Conservation (phyloP, 257 asterid species). For the Solanum paucissectum region DNA sequence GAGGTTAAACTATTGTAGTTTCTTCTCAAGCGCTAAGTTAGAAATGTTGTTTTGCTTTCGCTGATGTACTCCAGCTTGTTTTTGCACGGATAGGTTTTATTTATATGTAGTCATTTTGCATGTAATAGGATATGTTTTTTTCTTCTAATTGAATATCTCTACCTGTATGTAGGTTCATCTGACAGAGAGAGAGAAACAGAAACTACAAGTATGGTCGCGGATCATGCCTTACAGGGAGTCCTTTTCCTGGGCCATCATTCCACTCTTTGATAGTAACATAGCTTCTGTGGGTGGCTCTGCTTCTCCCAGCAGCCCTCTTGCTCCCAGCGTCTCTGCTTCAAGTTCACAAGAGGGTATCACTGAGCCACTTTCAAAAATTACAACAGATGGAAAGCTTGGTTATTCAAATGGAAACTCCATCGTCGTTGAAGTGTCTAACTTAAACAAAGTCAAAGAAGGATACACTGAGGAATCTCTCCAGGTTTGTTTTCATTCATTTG, state of each 20-base stretch:
- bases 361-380: slow-evolving; percentile 71
- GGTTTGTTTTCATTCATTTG: slow-evolving; percentile 26
- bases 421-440: slow-evolving; percentile 93
- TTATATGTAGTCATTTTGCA: neutral
- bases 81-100: neutral
- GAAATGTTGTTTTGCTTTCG: neutral
- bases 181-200: slow-evolving; percentile 96
- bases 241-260: slow-evolving; percentile 95
- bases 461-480: slow-evolving; percentile 94
- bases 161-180: slow-evolving; percentile 55
- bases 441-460: slow-evolving; percentile 97
- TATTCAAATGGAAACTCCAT: slow-evolving; percentile 82
- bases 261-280: slow-evolving; percentile 84
- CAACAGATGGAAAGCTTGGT: slow-evolving; percentile 82
- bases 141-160: neutral
- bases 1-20: neutral
- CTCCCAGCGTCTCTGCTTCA: slow-evolving; percentile 62
- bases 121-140: neutral
- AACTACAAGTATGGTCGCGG: slow-evolving; percentile 96
- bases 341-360: slow-evolving; percentile 64
- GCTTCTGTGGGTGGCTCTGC: slow-evolving; percentile 78
- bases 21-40: neutral
- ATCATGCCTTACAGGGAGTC: slow-evolving; percentile 94
- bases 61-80: neutral
- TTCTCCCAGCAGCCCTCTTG: slow-evolving; percentile 94